Evolutionary conservation across 805 yeast genomes (phyloP), one percentile per base, ranked within the genome.

Genomic region (Candida gorgasii): DNA sequence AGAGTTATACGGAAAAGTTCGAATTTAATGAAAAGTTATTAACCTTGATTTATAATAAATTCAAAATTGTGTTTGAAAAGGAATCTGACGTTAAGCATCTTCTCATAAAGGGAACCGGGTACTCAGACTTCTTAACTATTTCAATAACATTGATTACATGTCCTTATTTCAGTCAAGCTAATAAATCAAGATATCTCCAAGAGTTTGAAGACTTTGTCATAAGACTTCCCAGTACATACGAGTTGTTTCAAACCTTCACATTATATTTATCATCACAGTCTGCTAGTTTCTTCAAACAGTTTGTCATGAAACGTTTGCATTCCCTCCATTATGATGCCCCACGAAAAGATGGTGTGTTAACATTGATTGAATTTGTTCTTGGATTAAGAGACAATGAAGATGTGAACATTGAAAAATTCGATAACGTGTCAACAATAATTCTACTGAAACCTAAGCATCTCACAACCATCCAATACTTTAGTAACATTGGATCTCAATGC

Each of bases 321-420:
- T 46, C 58, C 3, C 61, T 88, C 19, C 84, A 86, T 1, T 57
- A 78, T 15, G 60, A 72, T 32, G 73, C 95, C 17, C 60, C 74
- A 2, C 59, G 52, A 16, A 45, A 62, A 1, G 82, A 84, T 53
- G 97, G 98, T 0, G 79, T 93, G 1, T 62, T 77, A 20, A 73
- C 89, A 1, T 62, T 92, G 38, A 72, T 89, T 20, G 97, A 92
- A 59, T 80, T 86, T 48, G 71, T 86, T 0, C 67, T 86, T 11
- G 96, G 96, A 0, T 67, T 86, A 18, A 69, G 96, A 43, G 95
- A 88, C 31, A 72, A 74, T 41, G 92, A 84, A 43, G 81, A 79
- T 9, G 62, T 89, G 11, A 82, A 81, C 48, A 61, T 81, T n/a
- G 80, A 78, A 23, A 84, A 80, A 49, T 69, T 87, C 36, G 80